Percentiles rank a stretch among this genome's conserved stretches.
Conservation (phyloP, 139 green algal genomes). For the Chlorella sp. region DNA sequence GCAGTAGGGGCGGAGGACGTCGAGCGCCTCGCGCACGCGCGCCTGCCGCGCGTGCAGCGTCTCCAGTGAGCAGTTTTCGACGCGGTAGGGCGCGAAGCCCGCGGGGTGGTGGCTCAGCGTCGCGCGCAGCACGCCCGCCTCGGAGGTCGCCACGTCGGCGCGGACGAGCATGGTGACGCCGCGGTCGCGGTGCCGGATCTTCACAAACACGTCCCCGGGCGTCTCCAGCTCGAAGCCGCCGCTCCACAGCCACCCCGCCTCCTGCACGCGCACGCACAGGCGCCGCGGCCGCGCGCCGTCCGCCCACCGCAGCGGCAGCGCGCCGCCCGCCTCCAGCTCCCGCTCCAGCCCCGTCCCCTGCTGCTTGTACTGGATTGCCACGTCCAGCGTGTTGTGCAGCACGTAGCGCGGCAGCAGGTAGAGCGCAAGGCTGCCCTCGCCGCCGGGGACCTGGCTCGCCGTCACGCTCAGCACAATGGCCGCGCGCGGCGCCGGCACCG, state of each 20-base stretch:
- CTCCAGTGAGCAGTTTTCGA: constrained; percentile 85
- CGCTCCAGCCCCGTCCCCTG: constrained; percentile 42
- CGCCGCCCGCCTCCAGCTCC: constrained; percentile 43
- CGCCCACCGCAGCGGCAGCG: constrained; percentile 65
- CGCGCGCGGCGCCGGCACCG: constrained; percentile 2
- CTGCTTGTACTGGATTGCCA: constrained; percentile 67
- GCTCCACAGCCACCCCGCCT: constrained; percentile 84
- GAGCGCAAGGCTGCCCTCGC: constrained; percentile 56
- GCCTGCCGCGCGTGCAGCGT: constrained; percentile 68
- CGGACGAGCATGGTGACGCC: constrained; percentile 72
- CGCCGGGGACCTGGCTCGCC: constrained; percentile 37
- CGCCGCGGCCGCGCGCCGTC: constrained; percentile 49
- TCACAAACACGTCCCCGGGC: constrained; percentile 73
- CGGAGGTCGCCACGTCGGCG: constrained; percentile 53
- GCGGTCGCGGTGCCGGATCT: constrained; percentile 57
- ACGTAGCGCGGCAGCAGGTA: constrained; percentile 79
- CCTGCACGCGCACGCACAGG: constrained; percentile 70
- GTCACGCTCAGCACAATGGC: constrained; percentile 12
- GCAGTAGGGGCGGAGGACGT: constrained; percentile 82
- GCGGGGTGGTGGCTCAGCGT: constrained; percentile 56
- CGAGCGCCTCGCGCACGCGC: constrained; percentile 61
- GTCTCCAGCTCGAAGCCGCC: constrained; percentile 68
- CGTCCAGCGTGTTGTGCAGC: constrained; percentile 68
- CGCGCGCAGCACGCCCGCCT: constrained; percentile 31
- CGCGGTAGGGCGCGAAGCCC: constrained; percentile 71